These are phyloP conservation scores for Macrocystidia cucumis DNA, from an alignment of 1,284 basidiomycete species.

Conservation along the genomic window DNA sequence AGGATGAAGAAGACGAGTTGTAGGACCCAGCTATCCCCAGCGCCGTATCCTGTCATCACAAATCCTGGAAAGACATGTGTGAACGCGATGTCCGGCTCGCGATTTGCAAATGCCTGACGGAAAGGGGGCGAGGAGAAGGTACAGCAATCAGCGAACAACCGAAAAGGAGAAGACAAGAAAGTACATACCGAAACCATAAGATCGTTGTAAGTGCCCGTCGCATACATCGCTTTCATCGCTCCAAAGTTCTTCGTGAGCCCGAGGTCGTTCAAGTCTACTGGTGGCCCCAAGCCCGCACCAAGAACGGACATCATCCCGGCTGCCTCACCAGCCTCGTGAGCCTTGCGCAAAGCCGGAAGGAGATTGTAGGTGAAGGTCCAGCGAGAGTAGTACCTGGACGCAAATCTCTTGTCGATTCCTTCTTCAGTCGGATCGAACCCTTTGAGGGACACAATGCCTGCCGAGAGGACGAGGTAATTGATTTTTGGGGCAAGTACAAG, in stretches of 20 bases:
- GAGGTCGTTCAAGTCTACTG: constrained; percentile 25
- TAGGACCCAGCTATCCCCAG: constrained; percentile 1
- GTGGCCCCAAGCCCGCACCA: constrained; percentile 19
- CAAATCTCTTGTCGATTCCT: constrained; percentile 28
- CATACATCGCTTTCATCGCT: constrained; percentile 12
- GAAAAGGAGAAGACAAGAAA: neutral
- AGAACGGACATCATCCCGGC: constrained; percentile 29
- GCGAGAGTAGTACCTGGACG: constrained; percentile 22
- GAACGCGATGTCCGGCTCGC: constrained; percentile 27
- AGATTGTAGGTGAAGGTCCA: constrained; percentile 26
- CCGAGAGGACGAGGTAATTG: constrained; percentile 28
- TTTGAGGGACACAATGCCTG: constrained; percentile 20
- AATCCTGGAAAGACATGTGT: constrained; percentile 22
- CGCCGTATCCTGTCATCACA: constrained; percentile 19
- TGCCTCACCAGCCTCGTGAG: constrained; percentile 20
- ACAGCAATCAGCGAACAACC: neutral
- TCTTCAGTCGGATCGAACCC: constrained; percentile 28
- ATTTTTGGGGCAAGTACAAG: constrained; percentile 18
- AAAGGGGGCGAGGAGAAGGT: too few relatives aligned
- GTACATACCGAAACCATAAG: constrained; percentile 24
- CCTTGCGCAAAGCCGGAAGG: constrained; percentile 17
- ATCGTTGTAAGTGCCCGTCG: constrained; percentile 24
- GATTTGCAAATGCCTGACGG: constrained; percentile 24
- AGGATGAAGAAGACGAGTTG: constrained; percentile 3
- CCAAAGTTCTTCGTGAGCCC: constrained; percentile 24